Conservation (phyloP, 257 asterid species). For the Anisodus tanguticus region DNA sequence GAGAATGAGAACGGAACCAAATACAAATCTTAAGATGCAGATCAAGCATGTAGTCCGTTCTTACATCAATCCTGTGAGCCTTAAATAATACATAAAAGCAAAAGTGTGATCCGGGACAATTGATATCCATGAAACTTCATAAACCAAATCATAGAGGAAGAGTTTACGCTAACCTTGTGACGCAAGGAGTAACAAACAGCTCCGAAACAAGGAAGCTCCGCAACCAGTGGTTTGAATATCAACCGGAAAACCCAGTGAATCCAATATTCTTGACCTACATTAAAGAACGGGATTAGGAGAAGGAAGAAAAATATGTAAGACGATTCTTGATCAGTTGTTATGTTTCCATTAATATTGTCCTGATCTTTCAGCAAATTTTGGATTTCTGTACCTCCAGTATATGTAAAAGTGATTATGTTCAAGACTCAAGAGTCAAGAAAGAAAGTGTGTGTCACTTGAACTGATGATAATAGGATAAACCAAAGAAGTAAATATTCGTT, state of each 20-base stretch:
- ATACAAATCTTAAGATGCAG: background rate
- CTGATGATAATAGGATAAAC: background rate
- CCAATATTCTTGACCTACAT: conserved; percentile 85
- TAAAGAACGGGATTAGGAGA: conserved; percentile 21
- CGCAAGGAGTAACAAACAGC: conserved; percentile 83
- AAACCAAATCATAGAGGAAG: conserved; percentile 1
- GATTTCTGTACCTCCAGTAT: background rate
- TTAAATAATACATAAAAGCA: background rate
- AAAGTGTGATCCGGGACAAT: background rate
- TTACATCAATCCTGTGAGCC: background rate
- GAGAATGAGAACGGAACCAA: background rate
- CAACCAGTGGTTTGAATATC: conserved; percentile 86
- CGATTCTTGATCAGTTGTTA: background rate
- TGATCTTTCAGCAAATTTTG: background rate
- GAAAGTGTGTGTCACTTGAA: background rate
- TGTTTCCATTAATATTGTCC: background rate
- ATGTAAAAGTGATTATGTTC: conserved; percentile 4
- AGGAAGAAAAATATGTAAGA: conserved; percentile 8
- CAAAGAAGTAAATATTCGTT: background rate
- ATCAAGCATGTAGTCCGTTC: background rate
- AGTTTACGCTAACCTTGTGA: conserved; percentile 57
- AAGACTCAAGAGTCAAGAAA: background rate
- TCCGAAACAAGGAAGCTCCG: conserved; percentile 94
- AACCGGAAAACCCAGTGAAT: conserved; percentile 93
- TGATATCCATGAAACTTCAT: background rate